Evolutionary conservation across 2,329 filamentous ascomycete species (phyloP).

Genomic region (Aspergillus terreus): DNA sequence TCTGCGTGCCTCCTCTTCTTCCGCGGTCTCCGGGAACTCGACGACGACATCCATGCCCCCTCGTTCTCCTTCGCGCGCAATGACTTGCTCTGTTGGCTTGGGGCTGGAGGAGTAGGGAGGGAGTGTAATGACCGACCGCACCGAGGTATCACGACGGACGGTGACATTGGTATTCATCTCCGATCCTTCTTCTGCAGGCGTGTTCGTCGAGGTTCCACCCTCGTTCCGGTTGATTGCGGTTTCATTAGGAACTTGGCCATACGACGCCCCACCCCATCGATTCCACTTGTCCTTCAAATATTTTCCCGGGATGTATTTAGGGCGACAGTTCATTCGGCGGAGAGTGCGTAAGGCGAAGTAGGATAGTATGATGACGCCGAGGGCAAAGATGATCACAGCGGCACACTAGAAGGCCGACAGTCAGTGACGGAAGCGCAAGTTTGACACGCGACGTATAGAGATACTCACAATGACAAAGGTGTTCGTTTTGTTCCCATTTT

Average conservation of each 20-base stretch:
- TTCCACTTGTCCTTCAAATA: constrained; percentile 52
- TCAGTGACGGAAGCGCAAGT: not conserved
- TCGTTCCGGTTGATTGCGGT: constrained; percentile 9
- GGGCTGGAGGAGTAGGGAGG: constrained; percentile 76
- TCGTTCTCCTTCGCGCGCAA: constrained; percentile 86
- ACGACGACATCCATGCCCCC: constrained; percentile 88
- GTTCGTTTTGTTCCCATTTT: constrained; percentile 15
- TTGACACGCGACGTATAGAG: not conserved
- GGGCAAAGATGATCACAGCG: constrained; percentile 28
- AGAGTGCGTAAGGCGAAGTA: constrained; percentile 41
- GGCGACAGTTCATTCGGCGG: constrained; percentile 43
- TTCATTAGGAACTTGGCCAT: constrained; percentile 36
- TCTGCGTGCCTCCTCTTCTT: constrained; percentile 72
- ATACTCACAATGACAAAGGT: constrained; percentile 30
- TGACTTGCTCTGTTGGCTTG: constrained; percentile 71
- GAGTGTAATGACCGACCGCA: constrained; percentile 91
- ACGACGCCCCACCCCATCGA: constrained; percentile 44
- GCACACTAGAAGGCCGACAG: constrained; percentile 20
- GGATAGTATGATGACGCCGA: constrained; percentile 25
- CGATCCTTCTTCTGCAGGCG: constrained; percentile 20
- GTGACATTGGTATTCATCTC: constrained; percentile 27
- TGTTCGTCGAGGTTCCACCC: constrained; percentile 26
- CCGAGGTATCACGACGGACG: constrained; percentile 78
- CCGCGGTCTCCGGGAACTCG: constrained; percentile 74
- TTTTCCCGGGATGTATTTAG: constrained; percentile 50